Base-by-base conservation (phyloP, 2,329 filamentous ascomycete species). In the Waltergamsia citrina region DNA sequence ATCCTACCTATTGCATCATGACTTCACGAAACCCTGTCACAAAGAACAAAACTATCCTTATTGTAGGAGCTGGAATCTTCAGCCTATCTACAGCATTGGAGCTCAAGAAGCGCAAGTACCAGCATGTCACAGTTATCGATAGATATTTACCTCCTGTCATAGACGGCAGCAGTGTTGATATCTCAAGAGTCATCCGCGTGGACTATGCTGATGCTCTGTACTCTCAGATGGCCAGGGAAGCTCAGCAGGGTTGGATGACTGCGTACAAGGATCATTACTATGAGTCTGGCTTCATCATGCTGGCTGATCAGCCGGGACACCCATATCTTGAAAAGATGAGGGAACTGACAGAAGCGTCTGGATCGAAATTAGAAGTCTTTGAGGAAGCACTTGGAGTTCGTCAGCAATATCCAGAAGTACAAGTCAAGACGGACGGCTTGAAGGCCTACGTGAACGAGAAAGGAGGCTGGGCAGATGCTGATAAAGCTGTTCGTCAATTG, bases 131-230 rank as follows among this genome's bases (percentile, higher is more conserved):
- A 9, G 32, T 33, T 9, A n/a, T 33, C 23, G 32, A 33, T 14
- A n/a, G 32, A 4, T 23, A 24, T 27, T 18, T 33, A 3, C 32
- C 32, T 12, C 32, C 32, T 11, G 32, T 33, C n/a, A n/a, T 18
- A 7, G 32, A 33, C 23, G 53, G 53, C 19, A 57, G 59, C 36
- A 60, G 56, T 29, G 56, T 60, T n/a, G 59, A 63, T 37, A 51
- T 57, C 14, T 62, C 59, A 5, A 56, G 60, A 14, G 52, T 62
- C 36, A 52, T 63, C 28, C 54, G 60, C 6, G 44, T 55, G 29
- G 81, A 85, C 55, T 85, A 85, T 45, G 74, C 76, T 10, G 69
- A 78, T 42, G 54, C 66, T 0, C 62, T 71, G 11, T 85, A 85
- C 46, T 66, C 73, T 5, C 57, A 59, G 28, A 69, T 85, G 34